Conservation (phyloP, 2,329 filamentous ascomycete genomes). For the Septoria petroselini region DNA sequence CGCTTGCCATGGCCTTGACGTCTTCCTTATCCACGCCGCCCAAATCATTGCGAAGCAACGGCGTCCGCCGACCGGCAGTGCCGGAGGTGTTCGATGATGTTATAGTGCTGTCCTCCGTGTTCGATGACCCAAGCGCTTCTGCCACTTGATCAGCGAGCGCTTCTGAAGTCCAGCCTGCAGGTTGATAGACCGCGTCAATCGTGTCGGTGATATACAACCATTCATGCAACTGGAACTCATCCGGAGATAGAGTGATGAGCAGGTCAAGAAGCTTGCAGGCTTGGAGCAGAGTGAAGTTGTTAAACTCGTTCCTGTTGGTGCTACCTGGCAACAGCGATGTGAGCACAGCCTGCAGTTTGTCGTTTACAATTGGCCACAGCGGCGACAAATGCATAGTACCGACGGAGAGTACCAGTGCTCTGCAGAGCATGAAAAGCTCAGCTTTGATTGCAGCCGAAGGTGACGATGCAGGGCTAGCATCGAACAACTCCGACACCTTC, state of each 20-base stretch:
- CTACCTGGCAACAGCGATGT: slow-evolving; percentile 68
- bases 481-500: slow-evolving; percentile 81
- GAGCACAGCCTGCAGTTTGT: slow-evolving; percentile 77
- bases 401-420: slow-evolving; percentile 75
- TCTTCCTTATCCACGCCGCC: slow-evolving; percentile 55
- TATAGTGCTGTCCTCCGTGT: slow-evolving; percentile 34
- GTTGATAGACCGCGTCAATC: slow-evolving; percentile 88
- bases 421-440: slow-evolving; percentile 84
- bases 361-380: slow-evolving; percentile 86
- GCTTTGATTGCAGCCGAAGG: slow-evolving; percentile 85
- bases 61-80: slow-evolving; percentile 29
- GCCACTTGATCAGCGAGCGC: slow-evolving; percentile 82
- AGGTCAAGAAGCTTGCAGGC: slow-evolving; percentile 91
- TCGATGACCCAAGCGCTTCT: slow-evolving; percentile 60
- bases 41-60: slow-evolving; percentile 51
- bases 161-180: slow-evolving; percentile 63
- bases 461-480: slow-evolving; percentile 80
- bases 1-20: slow-evolving; percentile 53
- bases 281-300: slow-evolving; percentile 73
- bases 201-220: slow-evolving; percentile 98
- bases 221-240: slow-evolving; percentile 97
- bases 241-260: slow-evolving; percentile 79
- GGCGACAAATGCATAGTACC: slow-evolving; percentile 75
- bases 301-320: slow-evolving; percentile 69
- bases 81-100: not conserved